Evolutionary conservation across 129 eudicot genomes (phyloP).

Genomic region (Gnaphalium uliginosum): DNA sequence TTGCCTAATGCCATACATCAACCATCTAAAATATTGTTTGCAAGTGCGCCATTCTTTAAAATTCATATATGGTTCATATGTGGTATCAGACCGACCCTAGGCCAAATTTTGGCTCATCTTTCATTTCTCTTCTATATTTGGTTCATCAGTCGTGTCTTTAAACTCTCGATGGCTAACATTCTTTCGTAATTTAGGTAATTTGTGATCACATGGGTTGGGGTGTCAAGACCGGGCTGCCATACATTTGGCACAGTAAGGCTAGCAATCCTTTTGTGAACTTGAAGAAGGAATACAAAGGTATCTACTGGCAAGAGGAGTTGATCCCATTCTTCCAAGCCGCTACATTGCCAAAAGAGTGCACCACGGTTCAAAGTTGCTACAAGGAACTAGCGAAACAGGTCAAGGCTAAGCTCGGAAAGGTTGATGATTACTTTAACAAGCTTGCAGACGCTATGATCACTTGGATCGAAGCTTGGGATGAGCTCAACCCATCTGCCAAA

Average conservation of each 20-base stretch:
- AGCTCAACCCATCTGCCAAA: constrained; percentile 55
- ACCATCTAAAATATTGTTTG: background rate
- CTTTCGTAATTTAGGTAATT: constrained; percentile 43
- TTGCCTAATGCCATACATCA: background rate
- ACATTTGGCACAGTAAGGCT: constrained; percentile 85
- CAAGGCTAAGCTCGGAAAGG: constrained; percentile 58
- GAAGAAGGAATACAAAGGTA: constrained; percentile 73
- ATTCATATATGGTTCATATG: too few species aligned
- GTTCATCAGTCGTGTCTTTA: background rate
- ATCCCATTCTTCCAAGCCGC: constrained; percentile 67
- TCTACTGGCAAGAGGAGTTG: constrained; percentile 74
- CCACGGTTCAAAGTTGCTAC: constrained; percentile 70
- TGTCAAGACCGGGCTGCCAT: constrained; percentile 63
- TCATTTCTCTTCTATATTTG: background rate
- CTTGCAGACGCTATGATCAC: constrained; percentile 72
- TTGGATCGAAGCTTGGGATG: constrained; percentile 79
- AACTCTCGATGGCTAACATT: constrained; percentile 1
- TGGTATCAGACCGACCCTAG: too few species aligned
- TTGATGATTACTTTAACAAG: constrained; percentile 61
- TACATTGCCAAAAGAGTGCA: constrained; percentile 58
- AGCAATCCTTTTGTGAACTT: constrained; percentile 75
- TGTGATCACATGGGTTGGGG: constrained; percentile 70
- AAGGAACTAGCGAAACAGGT: constrained; percentile 65
- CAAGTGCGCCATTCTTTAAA: too few species aligned
- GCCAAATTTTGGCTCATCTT: background rate